A percentile compares a stretch with the other conserved stretches of the same genome.
phyloP scores from a whole-genome alignment of 306 rosid genomes.

The Echinosophora koreensis region DNA sequence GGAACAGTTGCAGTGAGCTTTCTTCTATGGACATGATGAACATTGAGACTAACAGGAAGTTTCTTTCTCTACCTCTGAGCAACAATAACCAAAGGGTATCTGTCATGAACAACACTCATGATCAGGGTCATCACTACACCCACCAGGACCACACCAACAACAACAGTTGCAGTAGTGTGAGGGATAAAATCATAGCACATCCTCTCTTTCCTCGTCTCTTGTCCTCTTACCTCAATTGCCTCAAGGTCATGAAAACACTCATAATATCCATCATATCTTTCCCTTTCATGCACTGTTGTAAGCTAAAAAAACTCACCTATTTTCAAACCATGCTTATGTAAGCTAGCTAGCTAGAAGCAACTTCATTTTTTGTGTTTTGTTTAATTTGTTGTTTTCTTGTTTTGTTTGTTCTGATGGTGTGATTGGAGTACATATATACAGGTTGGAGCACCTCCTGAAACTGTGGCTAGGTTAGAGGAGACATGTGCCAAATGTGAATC shows the following conservation, averaged over 20 bases:
- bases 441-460: constrained; percentile 98
- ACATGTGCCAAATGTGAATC: constrained; percentile 60
- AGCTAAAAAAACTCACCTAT: background rate
- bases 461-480: constrained; percentile 84
- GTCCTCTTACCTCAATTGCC: constrained; percentile 89
- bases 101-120: constrained; percentile 6
- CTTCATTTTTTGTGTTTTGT: constrained; percentile 55
- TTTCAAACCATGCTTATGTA: background rate
- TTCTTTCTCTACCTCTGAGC: constrained; percentile 51
- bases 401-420: constrained; percentile 12
- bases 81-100: constrained; percentile 35
- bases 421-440: constrained; percentile 21
- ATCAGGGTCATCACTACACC: constrained; percentile 33
- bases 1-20: constrained; percentile 49
- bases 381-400: constrained; percentile 45
- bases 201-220: constrained; percentile 96
- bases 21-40: constrained; percentile 56
- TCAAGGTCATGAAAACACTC: constrained; percentile 65
- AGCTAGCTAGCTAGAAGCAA: background rate
- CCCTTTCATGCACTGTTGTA: background rate
- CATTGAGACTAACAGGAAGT: constrained; percentile 53
- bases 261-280: background rate
- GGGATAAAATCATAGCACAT: constrained; percentile 95
- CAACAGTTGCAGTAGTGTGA: constrained; percentile 56
- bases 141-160: constrained; percentile 28